These are phyloP conservation scores for Sporodiniella umbellata DNA, from an alignment of 371 early-diverging fungal genomes.

Conservation along the genomic window DNA sequence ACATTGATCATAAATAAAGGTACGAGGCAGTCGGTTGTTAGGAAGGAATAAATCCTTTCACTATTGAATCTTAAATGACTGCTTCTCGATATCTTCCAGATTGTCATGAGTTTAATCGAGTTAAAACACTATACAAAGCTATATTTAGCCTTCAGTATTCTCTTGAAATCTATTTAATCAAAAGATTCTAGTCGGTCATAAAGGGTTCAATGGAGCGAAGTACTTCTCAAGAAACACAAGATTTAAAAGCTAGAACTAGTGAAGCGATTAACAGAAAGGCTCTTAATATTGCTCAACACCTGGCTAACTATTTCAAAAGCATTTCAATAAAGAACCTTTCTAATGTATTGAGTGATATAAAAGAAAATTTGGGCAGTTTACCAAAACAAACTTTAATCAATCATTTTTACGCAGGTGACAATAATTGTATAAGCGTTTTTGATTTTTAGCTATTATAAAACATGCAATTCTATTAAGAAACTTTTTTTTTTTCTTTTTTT, in stretches of 20 bases:
- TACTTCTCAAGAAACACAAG: constrained; percentile 4
- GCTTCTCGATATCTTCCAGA: constrained; percentile 6
- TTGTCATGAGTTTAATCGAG: constrained; percentile 2
- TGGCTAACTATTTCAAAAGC: no score
- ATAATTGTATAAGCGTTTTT: no score
- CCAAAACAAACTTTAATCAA: no score
- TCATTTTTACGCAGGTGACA: no score
- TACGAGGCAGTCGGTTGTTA: not conserved
- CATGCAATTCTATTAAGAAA: no score
- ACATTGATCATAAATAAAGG: constrained; percentile 1
- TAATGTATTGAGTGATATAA: no score
- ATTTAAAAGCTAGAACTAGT: constrained; percentile 6
- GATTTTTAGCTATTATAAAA: no score
- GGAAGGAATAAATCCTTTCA: constrained; percentile 3
- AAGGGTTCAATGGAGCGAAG: constrained; percentile 23
- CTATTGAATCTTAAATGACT: not conserved
- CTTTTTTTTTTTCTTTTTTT: no score
- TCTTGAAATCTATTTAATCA: constrained; percentile 16
- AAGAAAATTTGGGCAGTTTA: no score
- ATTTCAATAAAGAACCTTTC: no score
- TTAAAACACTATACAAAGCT: constrained; percentile 2
- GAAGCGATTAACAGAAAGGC: constrained; percentile 2
- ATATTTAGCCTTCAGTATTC: constrained; percentile 12
- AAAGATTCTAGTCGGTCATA: constrained; percentile 20
- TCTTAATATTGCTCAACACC: no score